Conservation (phyloP, 805 yeast species). For the Candida khao-thaluensis region DNA sequence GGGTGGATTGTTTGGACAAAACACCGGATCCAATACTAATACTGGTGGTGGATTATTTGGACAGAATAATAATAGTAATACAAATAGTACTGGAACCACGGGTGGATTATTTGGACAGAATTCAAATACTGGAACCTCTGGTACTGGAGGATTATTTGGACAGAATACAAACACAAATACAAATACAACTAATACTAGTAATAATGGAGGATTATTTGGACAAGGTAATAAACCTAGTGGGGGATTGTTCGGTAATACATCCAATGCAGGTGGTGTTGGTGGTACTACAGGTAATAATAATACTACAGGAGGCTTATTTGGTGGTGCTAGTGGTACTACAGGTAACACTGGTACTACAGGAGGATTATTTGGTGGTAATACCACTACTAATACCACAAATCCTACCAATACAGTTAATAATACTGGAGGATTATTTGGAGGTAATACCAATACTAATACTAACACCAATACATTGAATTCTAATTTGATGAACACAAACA, state of each 20-base stretch:
- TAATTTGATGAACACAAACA: neutral
- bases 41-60: constrained; percentile 6
- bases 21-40: constrained; percentile 1
- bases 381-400: neutral
- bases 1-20: neutral
- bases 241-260: constrained; percentile 2
- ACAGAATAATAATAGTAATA: neutral
- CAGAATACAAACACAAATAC: constrained; percentile 4
- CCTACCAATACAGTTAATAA: neutral
- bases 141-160: constrained; percentile 6
- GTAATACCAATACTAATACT: neutral
- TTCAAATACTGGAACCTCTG: neutral
- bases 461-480: neutral
- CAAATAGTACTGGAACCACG: neutral
- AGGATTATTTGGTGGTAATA: constrained; percentile 6
- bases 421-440: constrained; percentile 4
- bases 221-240: neutral
- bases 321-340: neutral
- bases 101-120: constrained; percentile 6
- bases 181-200: neutral
- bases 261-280: neutral
- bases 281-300: neutral
- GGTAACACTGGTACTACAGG: constrained; percentile 7
- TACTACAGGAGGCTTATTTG: constrained; percentile 4
- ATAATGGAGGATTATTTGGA: constrained; percentile 4